phyloP scores from a whole-genome alignment of 495 filamentous ascomycete species.

The Saxophila tyrrhenica region DNA sequence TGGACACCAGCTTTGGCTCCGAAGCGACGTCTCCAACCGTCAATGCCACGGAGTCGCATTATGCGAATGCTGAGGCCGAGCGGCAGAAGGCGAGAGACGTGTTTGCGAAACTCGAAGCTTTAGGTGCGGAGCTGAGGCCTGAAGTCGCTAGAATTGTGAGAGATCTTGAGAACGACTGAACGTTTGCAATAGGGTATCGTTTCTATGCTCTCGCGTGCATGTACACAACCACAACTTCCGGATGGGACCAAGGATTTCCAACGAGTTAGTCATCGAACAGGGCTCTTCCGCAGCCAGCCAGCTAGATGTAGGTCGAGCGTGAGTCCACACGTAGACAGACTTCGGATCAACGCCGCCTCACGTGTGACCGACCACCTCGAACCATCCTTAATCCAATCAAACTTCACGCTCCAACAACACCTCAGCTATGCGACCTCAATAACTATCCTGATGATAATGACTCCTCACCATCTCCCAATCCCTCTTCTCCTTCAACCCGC shows the following conservation, averaged over 20 bases:
- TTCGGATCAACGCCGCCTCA: too few relatives aligned
- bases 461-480: constrained; percentile 32
- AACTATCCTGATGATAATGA: constrained; percentile 32
- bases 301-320: too few relatives aligned
- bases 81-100: not conserved
- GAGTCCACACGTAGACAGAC: too few relatives aligned
- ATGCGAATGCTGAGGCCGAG: not conserved
- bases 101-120: not conserved
- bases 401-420: too few relatives aligned
- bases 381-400: not conserved
- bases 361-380: not conserved
- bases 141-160: not conserved
- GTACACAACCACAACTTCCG: too few relatives aligned
- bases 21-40: not conserved
- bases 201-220: too few relatives aligned
- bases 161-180: too few relatives aligned
- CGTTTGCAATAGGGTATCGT: too few relatives aligned
- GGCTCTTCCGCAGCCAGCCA: too few relatives aligned
- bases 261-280: too few relatives aligned
- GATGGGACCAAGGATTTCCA: too few relatives aligned
- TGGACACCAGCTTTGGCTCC: not conserved
- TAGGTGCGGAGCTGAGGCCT: not conserved
- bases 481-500: constrained; percentile 31
- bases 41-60: not conserved
- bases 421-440: not conserved